Conservation (phyloP, 768 basidiomycete genomes). For the Tulasnella sp. region DNA sequence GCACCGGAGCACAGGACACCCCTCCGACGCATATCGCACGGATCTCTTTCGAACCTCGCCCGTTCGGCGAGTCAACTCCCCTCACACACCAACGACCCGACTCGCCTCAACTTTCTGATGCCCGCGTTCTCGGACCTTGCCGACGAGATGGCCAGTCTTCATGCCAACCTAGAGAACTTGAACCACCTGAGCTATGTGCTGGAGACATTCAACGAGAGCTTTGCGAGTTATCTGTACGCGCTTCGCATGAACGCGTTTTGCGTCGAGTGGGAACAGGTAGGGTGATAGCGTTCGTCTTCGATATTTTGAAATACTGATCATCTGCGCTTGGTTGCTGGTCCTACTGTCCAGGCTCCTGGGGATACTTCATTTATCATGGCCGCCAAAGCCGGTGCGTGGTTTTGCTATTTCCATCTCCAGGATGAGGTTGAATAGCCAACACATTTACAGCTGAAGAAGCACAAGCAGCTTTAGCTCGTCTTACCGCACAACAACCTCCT, state of each 20-base stretch:
- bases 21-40: slow-evolving; percentile 78
- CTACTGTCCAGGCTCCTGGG: slow-evolving; percentile 39
- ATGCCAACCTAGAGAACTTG: slow-evolving; percentile 61
- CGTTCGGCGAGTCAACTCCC: slow-evolving; percentile 39
- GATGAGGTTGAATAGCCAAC: too few species aligned
- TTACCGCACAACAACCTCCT: slow-evolving; percentile 23
- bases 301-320: neutral
- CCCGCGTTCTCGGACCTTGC: slow-evolving; percentile 74
- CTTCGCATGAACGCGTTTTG: slow-evolving; percentile 93
- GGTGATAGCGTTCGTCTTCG: slow-evolving; percentile 18
- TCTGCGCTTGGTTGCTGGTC: neutral
- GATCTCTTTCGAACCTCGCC: slow-evolving; percentile 76
- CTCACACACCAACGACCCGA: slow-evolving; percentile 59
- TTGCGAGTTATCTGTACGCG: slow-evolving; percentile 81
- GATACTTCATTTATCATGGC: slow-evolving; percentile 42
- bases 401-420: too few species aligned
- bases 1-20: slow-evolving; percentile 52
- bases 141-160: slow-evolving; percentile 75
- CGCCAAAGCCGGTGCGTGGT: slow-evolving; percentile 41
- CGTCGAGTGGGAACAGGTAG: slow-evolving; percentile 82
- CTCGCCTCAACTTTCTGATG: slow-evolving; percentile 75
- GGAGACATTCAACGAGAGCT: slow-evolving; percentile 80
- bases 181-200: slow-evolving; percentile 61
- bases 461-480: slow-evolving; percentile 34
- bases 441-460: slow-evolving; percentile 44